Percentiles rank a stretch among this genome's conserved stretches.
Conservation (phyloP, 352 stramenopile species). For the Phytophthora citrophthora region DNA sequence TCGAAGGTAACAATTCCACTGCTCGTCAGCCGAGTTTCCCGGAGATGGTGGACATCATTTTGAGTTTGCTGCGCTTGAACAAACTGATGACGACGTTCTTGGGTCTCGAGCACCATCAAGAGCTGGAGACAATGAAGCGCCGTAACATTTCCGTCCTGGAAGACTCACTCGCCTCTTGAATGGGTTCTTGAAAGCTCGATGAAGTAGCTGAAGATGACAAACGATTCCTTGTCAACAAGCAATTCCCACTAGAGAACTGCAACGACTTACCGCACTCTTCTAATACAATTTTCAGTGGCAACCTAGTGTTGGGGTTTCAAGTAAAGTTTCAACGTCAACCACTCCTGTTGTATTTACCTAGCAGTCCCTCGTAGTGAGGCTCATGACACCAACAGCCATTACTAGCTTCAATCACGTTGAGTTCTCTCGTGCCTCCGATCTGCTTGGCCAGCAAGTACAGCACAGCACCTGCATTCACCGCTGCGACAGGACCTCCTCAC, state of each 20-base stretch:
- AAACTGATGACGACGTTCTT: conserved; percentile 80
- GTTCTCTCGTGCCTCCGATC: neutral
- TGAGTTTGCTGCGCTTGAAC: conserved; percentile 75
- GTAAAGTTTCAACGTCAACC: too few species aligned
- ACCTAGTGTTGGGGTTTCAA: too few species aligned
- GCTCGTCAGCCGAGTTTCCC: conserved; percentile 59
- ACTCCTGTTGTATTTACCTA: too few species aligned
- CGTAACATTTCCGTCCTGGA: conserved; percentile 47
- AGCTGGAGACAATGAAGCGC: conserved; percentile 66
- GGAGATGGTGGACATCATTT: conserved; percentile 70
- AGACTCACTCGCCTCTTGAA: conserved; percentile 28
- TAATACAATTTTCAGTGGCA: too few species aligned
- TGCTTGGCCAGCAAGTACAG: neutral
- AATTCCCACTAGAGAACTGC: too few species aligned
- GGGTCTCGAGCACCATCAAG: conserved; percentile 59
- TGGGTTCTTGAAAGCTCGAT: conserved; percentile 41
- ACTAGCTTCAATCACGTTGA: conserved; percentile 1
- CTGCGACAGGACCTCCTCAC: neutral
- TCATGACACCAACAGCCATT: too few species aligned
- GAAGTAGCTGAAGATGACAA: too few species aligned
- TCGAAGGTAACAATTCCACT: conserved; percentile 41
- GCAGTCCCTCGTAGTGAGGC: too few species aligned
- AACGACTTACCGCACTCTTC: too few species aligned
- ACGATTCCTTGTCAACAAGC: too few species aligned
- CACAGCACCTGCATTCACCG: neutral